These are phyloP conservation scores for Pyricularia sp. DNA, from an alignment of 2,329 filamentous ascomycete species.

Conservation along the genomic window DNA sequence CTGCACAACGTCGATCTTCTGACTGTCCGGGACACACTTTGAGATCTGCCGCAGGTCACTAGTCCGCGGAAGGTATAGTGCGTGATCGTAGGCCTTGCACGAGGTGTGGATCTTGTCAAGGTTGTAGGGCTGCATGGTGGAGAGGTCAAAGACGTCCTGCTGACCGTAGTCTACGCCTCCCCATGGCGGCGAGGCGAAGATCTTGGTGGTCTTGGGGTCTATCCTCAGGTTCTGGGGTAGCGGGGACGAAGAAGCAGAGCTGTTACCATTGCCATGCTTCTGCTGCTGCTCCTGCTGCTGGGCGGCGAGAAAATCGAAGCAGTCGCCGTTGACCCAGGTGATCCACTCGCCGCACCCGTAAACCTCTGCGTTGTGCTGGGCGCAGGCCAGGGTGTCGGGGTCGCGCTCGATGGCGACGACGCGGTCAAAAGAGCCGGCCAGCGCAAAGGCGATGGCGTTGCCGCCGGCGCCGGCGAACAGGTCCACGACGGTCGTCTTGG, in stretches of 20 bases:
- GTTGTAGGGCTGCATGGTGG: constrained; percentile 81
- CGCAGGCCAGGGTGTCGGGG: constrained; percentile 70
- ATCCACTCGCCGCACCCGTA: constrained; percentile 72
- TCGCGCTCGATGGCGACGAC: constrained; percentile 88
- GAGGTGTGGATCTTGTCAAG: constrained; percentile 51
- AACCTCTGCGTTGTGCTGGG: constrained; percentile 80
- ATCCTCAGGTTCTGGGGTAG: constrained; percentile 21
- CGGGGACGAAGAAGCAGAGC: constrained; percentile 17
- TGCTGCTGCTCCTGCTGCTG: constrained; percentile 3
- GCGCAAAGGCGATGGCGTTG: constrained; percentile 90
- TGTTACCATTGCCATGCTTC: constrained; percentile 4
- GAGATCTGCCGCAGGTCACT: constrained; percentile 76
- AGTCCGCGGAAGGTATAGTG: constrained; percentile 77
- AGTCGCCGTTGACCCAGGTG: constrained; percentile 80
- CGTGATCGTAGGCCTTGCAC: constrained; percentile 51
- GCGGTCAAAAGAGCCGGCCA: constrained; percentile 66
- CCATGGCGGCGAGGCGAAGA: constrained; percentile 54
- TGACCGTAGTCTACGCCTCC: constrained; percentile 46
- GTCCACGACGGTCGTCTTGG: constrained; percentile 63
- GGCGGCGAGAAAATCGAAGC: constrained; percentile 60
- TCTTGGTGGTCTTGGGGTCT: constrained; percentile 29
- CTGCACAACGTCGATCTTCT: constrained; percentile 68
- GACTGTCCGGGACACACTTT: constrained; percentile 34
- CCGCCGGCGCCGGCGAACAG: constrained; percentile 87
- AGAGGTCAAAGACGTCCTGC: constrained; percentile 69